Evolutionary conservation across 148 eudicot genomes (phyloP), one percentile per base, ranked within the genome.

Genomic region (Rhododendron ovatum): DNA sequence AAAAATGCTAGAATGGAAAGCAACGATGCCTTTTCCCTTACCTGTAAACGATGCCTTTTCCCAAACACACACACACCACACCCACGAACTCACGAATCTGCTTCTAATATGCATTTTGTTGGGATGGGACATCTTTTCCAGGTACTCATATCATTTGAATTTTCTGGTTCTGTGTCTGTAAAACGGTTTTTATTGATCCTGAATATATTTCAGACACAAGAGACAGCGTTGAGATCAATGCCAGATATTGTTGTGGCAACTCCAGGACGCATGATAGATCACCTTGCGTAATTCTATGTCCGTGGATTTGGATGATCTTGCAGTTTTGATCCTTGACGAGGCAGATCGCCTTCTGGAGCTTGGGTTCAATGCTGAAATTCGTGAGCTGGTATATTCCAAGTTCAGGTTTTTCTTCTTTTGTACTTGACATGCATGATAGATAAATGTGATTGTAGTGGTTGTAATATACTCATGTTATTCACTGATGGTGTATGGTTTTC

Each of bases 201-300:
- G 24, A 81, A 65, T 37, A 79, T 84, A 86, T 90, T 81, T 73
- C 90, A 95, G 99, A 90, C 89, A 86, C 99, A 97, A 93, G 98
- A 93, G 89, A 90, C 91, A 78, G 97, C 93, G 18, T 87, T 97
- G 86, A 92, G 99, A 88, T 90, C 98, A 69, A 87, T 91, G 95
- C 99, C 99, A 50, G 99, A 97, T 93, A 93, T 94, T 53, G 98
- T 97, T 87, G 98, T 97, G 84, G 99, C 99, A 33, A 95, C 99
- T 85, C 99, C 98, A 2, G 99, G 99, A 74, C 96, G 99, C 81
- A 95, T 97, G 94, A 95, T 97, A 86, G 99, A 97, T 84, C 99
- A 97, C 89, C 84, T 97, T 97, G 83, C 98, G 98, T 51, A 97
- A 97, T 90, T 97, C 99, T 86, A 92, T 94, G 98, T 95, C 99